Percentiles rank a stretch among this genome's conserved stretches.
These are phyloP conservation scores for Sodiomyces alkalinus DNA, from an alignment of 2,329 filamentous ascomycete species.

Conservation along the genomic window DNA sequence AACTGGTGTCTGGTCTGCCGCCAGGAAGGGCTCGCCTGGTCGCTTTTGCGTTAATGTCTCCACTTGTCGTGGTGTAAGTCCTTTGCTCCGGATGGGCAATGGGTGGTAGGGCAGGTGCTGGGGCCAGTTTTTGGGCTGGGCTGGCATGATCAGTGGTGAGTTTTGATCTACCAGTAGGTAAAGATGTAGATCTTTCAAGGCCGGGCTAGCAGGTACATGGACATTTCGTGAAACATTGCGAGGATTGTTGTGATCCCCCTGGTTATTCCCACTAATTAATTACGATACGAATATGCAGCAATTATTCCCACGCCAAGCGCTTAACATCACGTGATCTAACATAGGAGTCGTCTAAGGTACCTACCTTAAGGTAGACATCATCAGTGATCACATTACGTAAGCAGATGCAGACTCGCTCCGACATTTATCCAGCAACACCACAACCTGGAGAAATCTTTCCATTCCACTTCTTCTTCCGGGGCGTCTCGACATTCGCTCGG, in stretches of 20 bases:
- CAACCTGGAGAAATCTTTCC: slow-evolving; percentile 4
- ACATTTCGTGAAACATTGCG: no score
- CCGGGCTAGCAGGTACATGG: no score
- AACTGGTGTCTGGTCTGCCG: slow-evolving; percentile 19
- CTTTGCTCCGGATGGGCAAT: slow-evolving; percentile 29
- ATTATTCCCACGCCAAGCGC: no score
- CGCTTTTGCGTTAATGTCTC: slow-evolving; percentile 17
- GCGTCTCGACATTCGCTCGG: slow-evolving; percentile 8
- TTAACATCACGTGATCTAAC: no score
- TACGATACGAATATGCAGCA: no score
- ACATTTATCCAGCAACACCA: slow-evolving; percentile 1
- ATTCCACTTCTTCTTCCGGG: no score
- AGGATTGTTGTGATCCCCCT: slow-evolving; percentile 1
- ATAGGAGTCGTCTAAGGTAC: no score
- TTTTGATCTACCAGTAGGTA: background rate
- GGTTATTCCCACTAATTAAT: no score
- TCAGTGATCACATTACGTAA: no score
- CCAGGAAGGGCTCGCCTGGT: slow-evolving; percentile 14
- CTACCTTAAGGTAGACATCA: no score
- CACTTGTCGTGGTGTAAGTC: slow-evolving; percentile 26
- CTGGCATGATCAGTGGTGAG: background rate
- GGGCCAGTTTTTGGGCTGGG: slow-evolving; percentile 43
- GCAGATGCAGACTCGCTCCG: no score
- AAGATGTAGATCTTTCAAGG: background rate
- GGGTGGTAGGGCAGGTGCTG: slow-evolving; percentile 34